Conservation (phyloP, 345 rosid genomes). For the Rubroshorea leprosula region DNA sequence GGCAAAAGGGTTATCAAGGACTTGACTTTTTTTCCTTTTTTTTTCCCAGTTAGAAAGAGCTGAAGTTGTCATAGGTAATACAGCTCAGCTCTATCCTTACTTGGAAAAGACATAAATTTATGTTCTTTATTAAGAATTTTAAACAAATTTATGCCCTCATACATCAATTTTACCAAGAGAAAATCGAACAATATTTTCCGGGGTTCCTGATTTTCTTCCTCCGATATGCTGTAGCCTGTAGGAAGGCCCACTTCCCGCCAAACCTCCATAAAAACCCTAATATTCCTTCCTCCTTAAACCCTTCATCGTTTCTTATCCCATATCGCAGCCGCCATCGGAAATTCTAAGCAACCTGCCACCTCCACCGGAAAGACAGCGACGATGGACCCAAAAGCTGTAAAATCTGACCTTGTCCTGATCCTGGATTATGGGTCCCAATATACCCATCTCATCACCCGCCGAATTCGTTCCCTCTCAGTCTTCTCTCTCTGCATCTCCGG, state of each 20-base stretch:
- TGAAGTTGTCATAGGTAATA: too few species aligned
- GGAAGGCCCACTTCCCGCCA: conserved; percentile 29
- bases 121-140: neutral
- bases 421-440: conserved; percentile 91
- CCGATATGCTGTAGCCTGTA: neutral
- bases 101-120: neutral
- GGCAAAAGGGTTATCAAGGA: too few species aligned
- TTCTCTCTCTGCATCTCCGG: conserved; percentile 89
- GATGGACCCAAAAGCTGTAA: conserved; percentile 42
- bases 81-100: conserved; percentile 2
- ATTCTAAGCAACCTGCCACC: neutral
- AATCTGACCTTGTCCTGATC: conserved; percentile 74
- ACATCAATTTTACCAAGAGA: neutral
- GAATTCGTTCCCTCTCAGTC: conserved; percentile 75
- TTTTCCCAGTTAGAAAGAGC: too few species aligned
- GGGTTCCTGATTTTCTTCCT: too few species aligned
- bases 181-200: neutral
- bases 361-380: neutral
- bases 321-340: neutral
- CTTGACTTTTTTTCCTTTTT: too few species aligned
- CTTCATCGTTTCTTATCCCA: neutral
- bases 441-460: conserved; percentile 90
- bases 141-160: neutral
- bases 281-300: neutral
- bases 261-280: conserved; percentile 19